Evolutionary conservation across 306 rosid genomes (phyloP).

Genomic region (Carpinus fangiana): DNA sequence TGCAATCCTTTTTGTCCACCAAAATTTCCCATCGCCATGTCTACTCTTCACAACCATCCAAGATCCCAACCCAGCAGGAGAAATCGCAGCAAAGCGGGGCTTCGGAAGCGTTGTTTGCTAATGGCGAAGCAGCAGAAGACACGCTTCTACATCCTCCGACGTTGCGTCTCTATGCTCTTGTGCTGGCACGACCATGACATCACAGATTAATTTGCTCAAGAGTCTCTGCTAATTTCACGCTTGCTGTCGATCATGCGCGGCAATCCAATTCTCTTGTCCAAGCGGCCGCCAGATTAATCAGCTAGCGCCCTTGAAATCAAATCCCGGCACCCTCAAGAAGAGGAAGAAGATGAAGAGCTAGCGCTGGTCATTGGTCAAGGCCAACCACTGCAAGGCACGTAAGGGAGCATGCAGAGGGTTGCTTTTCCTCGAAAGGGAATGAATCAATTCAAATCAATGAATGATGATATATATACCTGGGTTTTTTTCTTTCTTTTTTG

Average conservation of each 20-base stretch:
- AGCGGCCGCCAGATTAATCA: neutral
- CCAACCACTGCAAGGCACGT: neutral
- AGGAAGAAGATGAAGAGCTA: too few species aligned
- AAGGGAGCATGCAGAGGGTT: neutral
- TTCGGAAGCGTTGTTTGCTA: slow-evolving; percentile 43
- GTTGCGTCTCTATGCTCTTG: slow-evolving; percentile 60
- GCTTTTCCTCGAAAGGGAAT: neutral
- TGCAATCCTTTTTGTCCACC: neutral
- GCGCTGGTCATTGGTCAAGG: neutral
- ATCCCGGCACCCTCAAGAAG: too few species aligned
- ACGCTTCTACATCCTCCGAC: slow-evolving; percentile 54
- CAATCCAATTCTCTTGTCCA: neutral
- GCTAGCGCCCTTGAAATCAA: neutral
- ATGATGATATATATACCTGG: neutral
- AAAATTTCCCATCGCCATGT: neutral
- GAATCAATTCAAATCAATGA: too few species aligned
- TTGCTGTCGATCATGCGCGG: neutral
- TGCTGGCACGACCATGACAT: slow-evolving; percentile 60
- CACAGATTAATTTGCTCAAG: slow-evolving; percentile 36
- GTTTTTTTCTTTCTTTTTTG: neutral
- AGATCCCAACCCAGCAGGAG: slow-evolving; percentile 5
- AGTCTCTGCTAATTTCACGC: neutral
- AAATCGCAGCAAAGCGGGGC: slow-evolving; percentile 29
- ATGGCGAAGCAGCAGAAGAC: slow-evolving; percentile 61
- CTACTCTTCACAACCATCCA: neutral